Base-by-base conservation (phyloP, 2,329 filamentous ascomycete species). In the Didymella segeticola region DNA sequence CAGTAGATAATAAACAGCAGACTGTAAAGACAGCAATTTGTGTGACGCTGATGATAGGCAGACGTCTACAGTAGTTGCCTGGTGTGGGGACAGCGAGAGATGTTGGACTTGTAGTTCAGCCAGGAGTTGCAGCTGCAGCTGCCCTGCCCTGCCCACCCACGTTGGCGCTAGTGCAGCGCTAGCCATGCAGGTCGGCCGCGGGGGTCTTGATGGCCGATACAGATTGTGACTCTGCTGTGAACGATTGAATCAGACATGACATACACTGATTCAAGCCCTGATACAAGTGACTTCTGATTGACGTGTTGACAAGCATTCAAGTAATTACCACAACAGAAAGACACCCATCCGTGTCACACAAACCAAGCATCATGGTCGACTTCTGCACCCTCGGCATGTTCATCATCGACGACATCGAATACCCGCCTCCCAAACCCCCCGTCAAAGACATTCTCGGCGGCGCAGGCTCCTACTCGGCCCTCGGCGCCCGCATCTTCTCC, bases 401-500 rank as follows among this genome's bases (percentile, higher is more conserved):
- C 74, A 86, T 86, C 57, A 82, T 86, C 55, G 83, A 98, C 79
- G 91, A 97, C 56, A 98, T 98, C 66, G 89, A 97, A 66, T 96
- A 91, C 68, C 80, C 85, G 26, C 87, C 88, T 3, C 86, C 89
- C 34, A 86, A 78, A 50, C 83, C 88, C 4, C 82, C 88, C 11
- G 88, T 89, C 31, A 85, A 83, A 64, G 83, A 93, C 68, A 83
- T 97, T 17, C 81, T 95, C n/a, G 95, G 95, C 46, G 95, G 95
- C 20, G 95, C 89, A 23, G 95, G 93, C 22, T 85, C 92, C 2
- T 98, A 90, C 73, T 88, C 90, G 8, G 91, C 92, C 7, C 80
- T 98, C 6, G 95, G 95, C 17, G 95, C 95, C 15, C 89, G 95
- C 26, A 81, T 99, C 42, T 89, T 96, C 72, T 93, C 91, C 4